Evolutionary conservation across 257 asterid species (phyloP).

Genomic region (Avicennia marina): DNA sequence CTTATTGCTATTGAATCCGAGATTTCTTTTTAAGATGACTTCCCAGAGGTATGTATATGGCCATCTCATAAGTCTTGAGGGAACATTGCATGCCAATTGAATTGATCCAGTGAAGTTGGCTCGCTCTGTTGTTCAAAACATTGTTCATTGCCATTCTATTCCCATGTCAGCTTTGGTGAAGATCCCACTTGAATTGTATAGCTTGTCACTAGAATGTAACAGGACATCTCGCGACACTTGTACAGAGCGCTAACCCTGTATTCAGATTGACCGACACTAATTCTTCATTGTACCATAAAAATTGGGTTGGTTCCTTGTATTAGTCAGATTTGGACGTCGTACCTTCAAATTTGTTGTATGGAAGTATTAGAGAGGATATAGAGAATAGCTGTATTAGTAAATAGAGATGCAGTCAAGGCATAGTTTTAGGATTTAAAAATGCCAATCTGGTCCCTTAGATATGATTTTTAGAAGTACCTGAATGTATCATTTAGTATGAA

Average conservation of each 20-base stretch:
- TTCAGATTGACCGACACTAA: constrained; percentile 36
- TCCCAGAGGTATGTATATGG: constrained; percentile 19
- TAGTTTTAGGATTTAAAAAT: constrained; percentile 29
- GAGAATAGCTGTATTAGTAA: no score
- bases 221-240: constrained; percentile 25
- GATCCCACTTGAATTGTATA: constrained; percentile 21
- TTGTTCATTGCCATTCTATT: neutral
- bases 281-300: constrained; percentile 53
- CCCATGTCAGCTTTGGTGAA: constrained; percentile 14
- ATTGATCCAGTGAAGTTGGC: no score
- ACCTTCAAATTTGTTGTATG: constrained; percentile 53
- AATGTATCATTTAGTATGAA: no score
- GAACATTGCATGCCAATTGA: neutral
- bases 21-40: neutral
- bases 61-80: constrained; percentile 10
- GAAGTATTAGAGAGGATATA: no score
- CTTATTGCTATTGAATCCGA: constrained; percentile 14
- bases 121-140: no score
- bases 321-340: no score
- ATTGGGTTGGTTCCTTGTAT: constrained; percentile 31
- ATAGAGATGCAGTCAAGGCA: constrained; percentile 27
- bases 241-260: constrained; percentile 58
- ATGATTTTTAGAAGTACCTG: no score
- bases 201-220: constrained; percentile 28
- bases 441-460: no score